Conservation (phyloP, 2,329 filamentous ascomycete species). For the Sporothrix schenckii region DNA sequence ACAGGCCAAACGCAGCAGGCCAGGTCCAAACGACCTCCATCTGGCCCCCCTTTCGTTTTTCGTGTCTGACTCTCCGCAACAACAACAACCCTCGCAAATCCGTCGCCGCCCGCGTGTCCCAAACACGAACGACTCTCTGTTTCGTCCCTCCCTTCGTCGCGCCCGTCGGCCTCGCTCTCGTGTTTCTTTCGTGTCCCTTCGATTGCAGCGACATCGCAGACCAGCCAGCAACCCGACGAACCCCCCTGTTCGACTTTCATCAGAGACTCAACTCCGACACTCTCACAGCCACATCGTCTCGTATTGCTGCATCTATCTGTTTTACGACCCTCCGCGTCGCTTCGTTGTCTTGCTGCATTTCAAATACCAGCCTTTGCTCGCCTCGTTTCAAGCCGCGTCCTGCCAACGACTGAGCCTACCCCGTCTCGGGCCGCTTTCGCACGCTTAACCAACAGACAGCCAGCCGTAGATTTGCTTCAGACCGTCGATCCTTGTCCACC, state of each 20-base stretch:
- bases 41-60: slow-evolving; percentile 9
- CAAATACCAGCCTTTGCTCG: neutral
- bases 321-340: neutral
- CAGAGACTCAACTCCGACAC: neutral
- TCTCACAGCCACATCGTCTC: neutral
- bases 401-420: neutral
- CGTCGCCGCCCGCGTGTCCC: slow-evolving; percentile 9
- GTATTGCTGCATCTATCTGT: neutral
- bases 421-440: neutral
- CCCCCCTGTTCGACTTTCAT: neutral
- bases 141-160: neutral
- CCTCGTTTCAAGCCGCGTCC: neutral
- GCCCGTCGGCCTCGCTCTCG: neutral
- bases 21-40: neutral
- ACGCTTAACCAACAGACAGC: neutral
- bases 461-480: slow-evolving; percentile 1
- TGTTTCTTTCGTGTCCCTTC: neutral
- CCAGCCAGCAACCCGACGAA: slow-evolving; percentile 3
- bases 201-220: slow-evolving; percentile 5
- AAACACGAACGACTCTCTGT: slow-evolving; percentile 5
- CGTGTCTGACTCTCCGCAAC: no score
- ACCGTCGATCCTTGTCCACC: slow-evolving; percentile 10
- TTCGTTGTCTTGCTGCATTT: slow-evolving; percentile 1
- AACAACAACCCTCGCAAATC: neutral
- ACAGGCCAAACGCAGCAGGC: slow-evolving; percentile 13